Percentiles rank a stretch among this genome's conserved stretches.
phyloP scores from a whole-genome alignment of 257 asterid genomes.

The Solanum ahanhuiri region DNA sequence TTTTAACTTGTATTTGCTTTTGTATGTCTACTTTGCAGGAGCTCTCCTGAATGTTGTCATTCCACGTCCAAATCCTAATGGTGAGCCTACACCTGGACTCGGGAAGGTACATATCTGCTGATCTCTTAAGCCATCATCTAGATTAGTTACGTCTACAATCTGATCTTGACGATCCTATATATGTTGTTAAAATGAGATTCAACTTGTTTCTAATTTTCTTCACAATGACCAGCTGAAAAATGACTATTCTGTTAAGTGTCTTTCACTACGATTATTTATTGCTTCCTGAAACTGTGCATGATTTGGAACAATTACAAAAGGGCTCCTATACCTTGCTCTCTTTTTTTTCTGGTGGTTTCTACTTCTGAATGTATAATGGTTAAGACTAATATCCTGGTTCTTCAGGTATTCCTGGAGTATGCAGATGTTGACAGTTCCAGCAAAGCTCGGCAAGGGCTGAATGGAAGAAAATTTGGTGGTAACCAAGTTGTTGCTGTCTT shows the following conservation, averaged over 20 bases:
- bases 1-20: constrained; percentile 1
- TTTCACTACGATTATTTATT: not conserved
- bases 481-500: constrained; percentile 75
- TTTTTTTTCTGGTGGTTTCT: not conserved
- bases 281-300: not conserved
- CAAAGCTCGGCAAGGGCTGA: constrained; percentile 72
- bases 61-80: constrained; percentile 75
- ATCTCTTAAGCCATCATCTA: not conserved
- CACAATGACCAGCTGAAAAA: not conserved
- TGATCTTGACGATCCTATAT: not conserved
- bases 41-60: constrained; percentile 60
- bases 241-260: not conserved
- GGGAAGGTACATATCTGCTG: constrained; percentile 54
- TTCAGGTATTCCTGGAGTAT: constrained; percentile 76
- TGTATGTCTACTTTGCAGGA: constrained; percentile 35
- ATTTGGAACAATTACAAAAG: not conserved
- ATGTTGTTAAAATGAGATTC: not conserved
- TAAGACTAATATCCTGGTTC: not conserved
- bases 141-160: not conserved
- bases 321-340: not conserved
- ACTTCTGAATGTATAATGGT: not conserved
- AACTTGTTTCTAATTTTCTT: not conserved
- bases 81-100: constrained; percentile 67
- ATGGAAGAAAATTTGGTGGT: constrained; percentile 90
- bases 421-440: constrained; percentile 62